Base-by-base conservation (phyloP, 495 filamentous ascomycete genomes). In the Hypomontagnella submonticulosa region DNA sequence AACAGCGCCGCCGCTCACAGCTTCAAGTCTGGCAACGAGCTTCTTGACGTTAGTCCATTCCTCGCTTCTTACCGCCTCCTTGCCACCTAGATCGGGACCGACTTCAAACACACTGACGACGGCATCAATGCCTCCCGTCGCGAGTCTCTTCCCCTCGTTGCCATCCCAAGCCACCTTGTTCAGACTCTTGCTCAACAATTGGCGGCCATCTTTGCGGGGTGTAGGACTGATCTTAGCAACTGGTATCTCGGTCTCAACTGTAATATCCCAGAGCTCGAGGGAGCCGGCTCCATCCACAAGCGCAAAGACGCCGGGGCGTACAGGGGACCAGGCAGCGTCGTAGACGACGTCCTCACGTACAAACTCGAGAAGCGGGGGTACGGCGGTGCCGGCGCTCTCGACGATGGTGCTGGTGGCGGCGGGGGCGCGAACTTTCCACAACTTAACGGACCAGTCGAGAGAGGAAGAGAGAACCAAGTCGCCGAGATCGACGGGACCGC, bases 91-190 rank as follows among this genome's bases (percentile, higher is more conserved):
- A 50, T 93, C 93, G 44, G 84, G 85, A 12, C 92, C 96, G 13
- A 98, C 93, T 78, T 99, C 95, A 74, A 97, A 97, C 13, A 99
- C 87, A 0, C 89, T 96, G 12, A 97, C 85, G 1, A 90, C 87
- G 1, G 95, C 93, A 72, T 97, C 93, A 48, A 97, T 84, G 0
- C 95, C 95, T 20, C 95, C 95, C 13, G 91, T 92, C 1, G 92
- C 95, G 32, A 97, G 74, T 52, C 90, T 81, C 77, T 89, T 89
- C 20, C 96, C 96, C 76, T 97, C 93, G 51, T 85, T 86, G 66
- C 85, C 83, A 77, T 99, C 95, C 95, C 95, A 99, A 18, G 91
- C 92, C 38, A 96, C 79, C 75, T 92, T 94, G 73, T 97, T 98
- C 64, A 99, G 79, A 67, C 92, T 94, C 75, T 89, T 88, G 66